These are phyloP conservation scores for Trichoderma sp. DNA, from an alignment of 2,329 filamentous ascomycete species.

Conservation along the genomic window DNA sequence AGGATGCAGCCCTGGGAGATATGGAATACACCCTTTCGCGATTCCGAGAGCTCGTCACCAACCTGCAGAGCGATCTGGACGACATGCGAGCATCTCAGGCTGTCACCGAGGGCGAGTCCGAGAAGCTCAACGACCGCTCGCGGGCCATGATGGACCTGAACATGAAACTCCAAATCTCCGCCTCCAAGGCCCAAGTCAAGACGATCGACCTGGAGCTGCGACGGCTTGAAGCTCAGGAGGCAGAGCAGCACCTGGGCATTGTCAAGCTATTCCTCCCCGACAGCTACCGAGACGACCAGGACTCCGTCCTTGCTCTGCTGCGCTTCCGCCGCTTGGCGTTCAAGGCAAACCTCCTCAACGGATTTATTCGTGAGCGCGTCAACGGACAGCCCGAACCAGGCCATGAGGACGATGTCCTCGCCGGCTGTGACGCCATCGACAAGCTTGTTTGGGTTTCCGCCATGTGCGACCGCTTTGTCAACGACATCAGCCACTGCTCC, in stretches of 20 bases:
- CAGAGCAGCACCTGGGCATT: constrained; percentile 83
- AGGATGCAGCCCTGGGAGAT: constrained; percentile 80
- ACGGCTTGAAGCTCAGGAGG: constrained; percentile 85
- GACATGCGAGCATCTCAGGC: constrained; percentile 91
- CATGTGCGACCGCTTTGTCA: constrained; percentile 83
- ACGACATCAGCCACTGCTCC: constrained; percentile 76
- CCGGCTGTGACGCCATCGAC: constrained; percentile 78
- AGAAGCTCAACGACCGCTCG: constrained; percentile 84
- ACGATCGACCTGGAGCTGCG: constrained; percentile 89
- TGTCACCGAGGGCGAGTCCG: constrained; percentile 88
- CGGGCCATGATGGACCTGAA: constrained; percentile 97
- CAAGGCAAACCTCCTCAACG: constrained; percentile 79
- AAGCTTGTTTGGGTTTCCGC: constrained; percentile 81
- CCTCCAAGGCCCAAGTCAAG: constrained; percentile 89
- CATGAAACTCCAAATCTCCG: constrained; percentile 87
- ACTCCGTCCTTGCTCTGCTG: constrained; percentile 85
- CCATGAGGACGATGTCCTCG: constrained; percentile 76
- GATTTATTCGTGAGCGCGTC: constrained; percentile 77
- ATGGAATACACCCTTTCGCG: constrained; percentile 86
- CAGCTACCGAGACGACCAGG: constrained; percentile 74
- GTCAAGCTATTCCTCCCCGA: constrained; percentile 88
- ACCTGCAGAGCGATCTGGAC: constrained; percentile 81
- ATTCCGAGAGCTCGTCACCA: constrained; percentile 86
- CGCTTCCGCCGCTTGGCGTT: constrained; percentile 86
- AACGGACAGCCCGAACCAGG: constrained; percentile 67